phyloP scores from a whole-genome alignment of 1,284 basidiomycete species.

The Ceratobasidium papillatum region DNA sequence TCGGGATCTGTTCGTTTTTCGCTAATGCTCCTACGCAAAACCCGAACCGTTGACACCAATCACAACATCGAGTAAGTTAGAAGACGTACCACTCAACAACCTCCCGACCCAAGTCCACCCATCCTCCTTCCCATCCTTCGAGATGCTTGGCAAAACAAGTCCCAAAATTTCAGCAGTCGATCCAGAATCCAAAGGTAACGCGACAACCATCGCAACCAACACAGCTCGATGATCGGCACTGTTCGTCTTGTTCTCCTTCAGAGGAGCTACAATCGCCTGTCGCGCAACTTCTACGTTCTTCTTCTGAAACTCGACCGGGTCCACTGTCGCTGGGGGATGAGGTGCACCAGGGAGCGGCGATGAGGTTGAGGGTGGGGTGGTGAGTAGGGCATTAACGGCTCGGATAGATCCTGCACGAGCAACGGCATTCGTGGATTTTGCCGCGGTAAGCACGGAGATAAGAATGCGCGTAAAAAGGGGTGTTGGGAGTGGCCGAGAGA shows the following conservation, averaged over 20 bases:
- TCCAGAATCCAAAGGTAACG: constrained; percentile 59
- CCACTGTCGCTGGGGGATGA: neutral
- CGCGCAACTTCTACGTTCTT: constrained; percentile 59
- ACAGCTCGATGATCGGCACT: constrained; percentile 87
- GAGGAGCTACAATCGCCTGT: constrained; percentile 73
- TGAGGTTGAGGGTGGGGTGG: constrained; percentile 45
- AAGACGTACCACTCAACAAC: constrained; percentile 54
- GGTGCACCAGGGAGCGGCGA: constrained; percentile 23
- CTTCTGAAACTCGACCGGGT: constrained; percentile 38
- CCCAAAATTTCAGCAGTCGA: constrained; percentile 61
- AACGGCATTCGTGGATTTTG: constrained; percentile 78
- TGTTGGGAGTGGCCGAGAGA: constrained; percentile 62
- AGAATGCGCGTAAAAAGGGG: constrained; percentile 71
- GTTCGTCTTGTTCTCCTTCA: constrained; percentile 82
- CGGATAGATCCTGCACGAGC: constrained; percentile 68
- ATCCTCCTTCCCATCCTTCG: constrained; percentile 66
- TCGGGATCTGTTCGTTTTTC: constrained; percentile 27
- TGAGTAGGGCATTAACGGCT: constrained; percentile 68
- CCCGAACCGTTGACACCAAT: neutral
- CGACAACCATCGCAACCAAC: constrained; percentile 82
- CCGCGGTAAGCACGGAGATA: constrained; percentile 68
- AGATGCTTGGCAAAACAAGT: constrained; percentile 5
- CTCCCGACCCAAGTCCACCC: constrained; percentile 54
- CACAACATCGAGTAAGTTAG: no score
- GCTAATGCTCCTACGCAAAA: neutral